Conservation (phyloP, 139 green algal species). For the Nannochloris sp. region DNA sequence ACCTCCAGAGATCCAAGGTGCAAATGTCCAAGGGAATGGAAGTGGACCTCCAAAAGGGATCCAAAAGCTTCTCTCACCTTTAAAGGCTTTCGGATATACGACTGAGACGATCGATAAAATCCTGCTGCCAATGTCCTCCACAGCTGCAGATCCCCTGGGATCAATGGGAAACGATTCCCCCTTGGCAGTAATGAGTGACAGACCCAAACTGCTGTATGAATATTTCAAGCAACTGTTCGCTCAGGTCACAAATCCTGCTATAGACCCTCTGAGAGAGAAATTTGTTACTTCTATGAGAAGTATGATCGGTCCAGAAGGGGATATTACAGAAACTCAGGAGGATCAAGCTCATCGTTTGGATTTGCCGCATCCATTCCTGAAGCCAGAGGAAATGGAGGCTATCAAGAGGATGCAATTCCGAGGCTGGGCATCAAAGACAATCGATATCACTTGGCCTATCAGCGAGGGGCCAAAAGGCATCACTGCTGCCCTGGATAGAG, state of each 20-base stretch:
- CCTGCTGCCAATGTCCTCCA: constrained; percentile 79
- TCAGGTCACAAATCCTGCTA: constrained; percentile 93
- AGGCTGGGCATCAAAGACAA: constrained; percentile 58
- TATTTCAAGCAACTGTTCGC: constrained; percentile 99
- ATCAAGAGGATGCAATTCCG: constrained; percentile 58
- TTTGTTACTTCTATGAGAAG: constrained; percentile 83
- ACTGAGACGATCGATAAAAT: constrained; percentile 82
- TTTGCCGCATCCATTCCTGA: constrained; percentile 71
- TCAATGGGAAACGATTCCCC: constrained; percentile 94
- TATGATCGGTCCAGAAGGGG: constrained; percentile 86
- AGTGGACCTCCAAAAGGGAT: constrained; percentile 10
- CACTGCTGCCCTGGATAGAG: constrained; percentile 52
- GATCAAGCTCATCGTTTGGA: constrained; percentile 68
- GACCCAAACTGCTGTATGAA: constrained; percentile 76
- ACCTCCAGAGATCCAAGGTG: constrained; percentile 29
- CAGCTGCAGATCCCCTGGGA: constrained; percentile 76
- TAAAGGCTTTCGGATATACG: constrained; percentile 71
- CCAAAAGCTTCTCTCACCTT: constrained; percentile 17
- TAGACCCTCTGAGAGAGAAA: constrained; percentile 91
- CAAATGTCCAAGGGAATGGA: constrained; percentile 10
- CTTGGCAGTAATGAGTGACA: constrained; percentile 68
- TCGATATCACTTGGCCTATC: constrained; percentile 80
- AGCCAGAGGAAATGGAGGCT: constrained; percentile 68
- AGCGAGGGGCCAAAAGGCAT: constrained; percentile 62
- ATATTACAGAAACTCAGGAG: constrained; percentile 55